Evolutionary conservation across 2,329 filamentous ascomycete species (phyloP).

Genomic region (Aspergillus sp.): DNA sequence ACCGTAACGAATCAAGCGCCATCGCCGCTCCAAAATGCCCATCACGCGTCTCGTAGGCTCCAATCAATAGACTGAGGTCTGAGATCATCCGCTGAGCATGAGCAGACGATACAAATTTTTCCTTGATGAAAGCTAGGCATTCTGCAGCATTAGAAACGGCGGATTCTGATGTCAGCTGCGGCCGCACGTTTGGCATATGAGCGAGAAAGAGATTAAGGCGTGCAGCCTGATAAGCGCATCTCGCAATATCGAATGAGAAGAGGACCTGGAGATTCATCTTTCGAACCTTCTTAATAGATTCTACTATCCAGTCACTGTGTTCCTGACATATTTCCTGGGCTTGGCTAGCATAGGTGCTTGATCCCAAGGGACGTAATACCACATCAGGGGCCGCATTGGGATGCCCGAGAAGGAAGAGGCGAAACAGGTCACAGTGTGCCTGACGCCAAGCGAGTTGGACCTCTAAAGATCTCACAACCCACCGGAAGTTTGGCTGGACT

Average conservation of each 20-base stretch:
- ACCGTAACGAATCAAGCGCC: neutral
- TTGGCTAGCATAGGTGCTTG: neutral
- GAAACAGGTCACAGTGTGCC: neutral
- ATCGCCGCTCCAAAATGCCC: neutral
- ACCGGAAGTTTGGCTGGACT: neutral
- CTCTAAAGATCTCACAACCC: neutral
- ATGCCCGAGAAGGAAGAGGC: slow-evolving; percentile 1
- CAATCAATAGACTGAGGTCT: neutral
- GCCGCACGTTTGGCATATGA: neutral
- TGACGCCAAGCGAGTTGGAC: neutral
- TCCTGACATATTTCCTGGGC: neutral
- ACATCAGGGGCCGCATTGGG: neutral
- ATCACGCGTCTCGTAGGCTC: neutral
- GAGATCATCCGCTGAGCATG: neutral
- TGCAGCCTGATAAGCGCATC: slow-evolving; percentile 2
- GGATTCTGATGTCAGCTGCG: neutral
- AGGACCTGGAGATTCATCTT: neutral
- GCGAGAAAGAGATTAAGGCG: neutral
- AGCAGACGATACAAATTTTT: neutral
- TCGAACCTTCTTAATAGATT: neutral
- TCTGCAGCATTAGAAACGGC: neutral
- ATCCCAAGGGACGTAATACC: neutral
- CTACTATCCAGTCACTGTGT: slow-evolving; percentile 1
- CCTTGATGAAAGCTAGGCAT: neutral
- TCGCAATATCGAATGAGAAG: slow-evolving; percentile 1